phyloP scores from a whole-genome alignment of 208 protist genomes.

The Acanthamoeba healyi region DNA sequence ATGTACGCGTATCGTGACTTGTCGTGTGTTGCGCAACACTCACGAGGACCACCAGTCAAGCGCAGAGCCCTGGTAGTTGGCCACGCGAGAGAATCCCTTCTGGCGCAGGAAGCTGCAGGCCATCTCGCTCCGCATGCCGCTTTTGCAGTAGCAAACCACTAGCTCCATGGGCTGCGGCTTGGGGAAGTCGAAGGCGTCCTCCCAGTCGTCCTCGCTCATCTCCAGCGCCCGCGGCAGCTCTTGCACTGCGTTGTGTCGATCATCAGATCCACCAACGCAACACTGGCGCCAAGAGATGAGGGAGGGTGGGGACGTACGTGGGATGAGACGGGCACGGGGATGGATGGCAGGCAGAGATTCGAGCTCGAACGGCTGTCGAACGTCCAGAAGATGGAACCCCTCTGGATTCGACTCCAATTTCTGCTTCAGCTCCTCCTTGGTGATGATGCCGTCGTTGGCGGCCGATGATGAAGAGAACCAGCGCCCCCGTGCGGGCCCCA shows the following conservation, averaged over 20 bases:
- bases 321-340: background rate
- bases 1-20: too few relatives aligned
- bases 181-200: slow-evolving; percentile 13
- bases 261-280: background rate
- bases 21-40: background rate
- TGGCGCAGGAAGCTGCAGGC: slow-evolving; percentile 17
- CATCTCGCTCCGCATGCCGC: slow-evolving; percentile 37
- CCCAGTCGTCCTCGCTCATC: slow-evolving; percentile 63
- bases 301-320: background rate
- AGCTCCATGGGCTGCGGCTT: slow-evolving; percentile 21
- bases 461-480: background rate
- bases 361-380: slow-evolving; percentile 34
- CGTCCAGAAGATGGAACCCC: slow-evolving; percentile 38
- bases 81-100: slow-evolving; percentile 5
- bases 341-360: background rate
- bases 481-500: background rate
- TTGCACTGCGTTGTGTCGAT: slow-evolving; percentile 8
- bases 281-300: background rate
- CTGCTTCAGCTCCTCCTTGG: slow-evolving; percentile 16
- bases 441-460: background rate
- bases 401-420: background rate
- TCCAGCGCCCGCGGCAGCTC: slow-evolving; percentile 42
- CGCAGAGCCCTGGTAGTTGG: slow-evolving; percentile 37
- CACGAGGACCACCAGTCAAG: slow-evolving; percentile 24
- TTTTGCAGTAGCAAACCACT: slow-evolving; percentile 55